Evolutionary conservation across 225 moss, liverwort and hornwort genomes (phyloP), one percentile per base, ranked within the genome.

Genomic region (Polytrichum commune): DNA sequence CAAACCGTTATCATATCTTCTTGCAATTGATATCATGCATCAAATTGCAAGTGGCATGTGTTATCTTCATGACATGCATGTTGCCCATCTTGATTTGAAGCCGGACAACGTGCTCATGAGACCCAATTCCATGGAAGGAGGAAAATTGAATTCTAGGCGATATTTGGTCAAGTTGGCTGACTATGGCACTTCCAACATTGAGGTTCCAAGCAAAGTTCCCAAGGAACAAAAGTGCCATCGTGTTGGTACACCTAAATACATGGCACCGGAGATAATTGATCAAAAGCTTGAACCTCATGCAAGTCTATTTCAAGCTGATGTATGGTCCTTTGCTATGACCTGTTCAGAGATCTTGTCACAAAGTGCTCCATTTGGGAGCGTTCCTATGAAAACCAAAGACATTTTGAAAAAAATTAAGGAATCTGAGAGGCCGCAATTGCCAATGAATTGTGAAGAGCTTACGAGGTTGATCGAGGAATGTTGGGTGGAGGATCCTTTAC

Each of bases 11-110:
- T 23, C 60, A 5, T 58, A 72, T 55, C 63, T 19, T 55, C 26
- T 77, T 32, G 77, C 72, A 18, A 22, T 77, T 8, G 62, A 77
- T 67, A 63, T 77, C 33, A 72, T 77, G 13, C 29, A 62, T 54
- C 72, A 77, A 62, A 72, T 77, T 9, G 77, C 77, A 68, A 67
- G 67, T 0, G 72, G 72, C 25, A 72, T 77, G 77, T 55, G 63
- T 55, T 77, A 77, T 27, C 26, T 77, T 27, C 67, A 77, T 54
- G 72, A 72, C 27, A 53, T 60, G 13, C 29, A 35, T 19, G 66
- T 77, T 66, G 72, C 77, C 18, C 72, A 77, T 62, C 72, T 72
- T 32, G 72, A 77, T 55, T 68, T 77, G 0, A 77, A 77, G 38
- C 72, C 77, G 54, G 29, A 54, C 13, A 77, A 77, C 61, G 72